A percentile compares a stretch with the other conserved stretches of the same genome.
phyloP scores from a whole-genome alignment of 2,329 filamentous ascomycete genomes.

The Arthroderma sp. region DNA sequence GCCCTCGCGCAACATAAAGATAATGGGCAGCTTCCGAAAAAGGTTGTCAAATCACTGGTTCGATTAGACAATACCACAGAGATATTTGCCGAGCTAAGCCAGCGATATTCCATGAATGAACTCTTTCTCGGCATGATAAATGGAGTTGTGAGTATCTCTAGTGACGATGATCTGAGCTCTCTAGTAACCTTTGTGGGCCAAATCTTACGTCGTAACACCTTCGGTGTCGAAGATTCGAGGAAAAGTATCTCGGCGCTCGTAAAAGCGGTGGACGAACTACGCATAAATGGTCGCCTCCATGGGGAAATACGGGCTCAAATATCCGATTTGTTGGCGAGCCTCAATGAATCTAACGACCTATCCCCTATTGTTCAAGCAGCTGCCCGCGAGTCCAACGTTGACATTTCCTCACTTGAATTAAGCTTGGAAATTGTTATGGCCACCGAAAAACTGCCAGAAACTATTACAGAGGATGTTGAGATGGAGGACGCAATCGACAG shows the following conservation, averaged over 20 bases:
- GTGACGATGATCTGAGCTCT: conserved; percentile 18
- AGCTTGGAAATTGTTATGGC: conserved; percentile 59
- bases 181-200: conserved; percentile 35
- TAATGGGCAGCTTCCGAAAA: conserved; percentile 53
- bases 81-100: conserved; percentile 22
- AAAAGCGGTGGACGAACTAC: conserved; percentile 31
- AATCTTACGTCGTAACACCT: conserved; percentile 21
- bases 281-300: conserved; percentile 27
- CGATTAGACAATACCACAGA: conserved; percentile 21
- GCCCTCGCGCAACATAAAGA: conserved; percentile 71
- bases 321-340: conserved; percentile 51
- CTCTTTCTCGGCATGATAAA: conserved; percentile 25
- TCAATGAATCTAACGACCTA: conserved; percentile 48
- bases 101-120: conserved; percentile 22
- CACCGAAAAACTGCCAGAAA: conserved; percentile 39
- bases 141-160: not conserved
- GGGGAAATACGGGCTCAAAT: conserved; percentile 47
- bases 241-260: conserved; percentile 23
- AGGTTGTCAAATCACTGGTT: conserved; percentile 46
- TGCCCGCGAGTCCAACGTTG: conserved; percentile 53
- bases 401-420: conserved; percentile 63
- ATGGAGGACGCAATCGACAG: conserved; percentile 33
- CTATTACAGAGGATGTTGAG: conserved; percentile 38
- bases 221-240: conserved; percentile 20
- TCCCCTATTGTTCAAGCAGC: conserved; percentile 54